Evolutionary conservation across 208 protist species (phyloP).

Genomic region (Tritrichomonas musculus): DNA sequence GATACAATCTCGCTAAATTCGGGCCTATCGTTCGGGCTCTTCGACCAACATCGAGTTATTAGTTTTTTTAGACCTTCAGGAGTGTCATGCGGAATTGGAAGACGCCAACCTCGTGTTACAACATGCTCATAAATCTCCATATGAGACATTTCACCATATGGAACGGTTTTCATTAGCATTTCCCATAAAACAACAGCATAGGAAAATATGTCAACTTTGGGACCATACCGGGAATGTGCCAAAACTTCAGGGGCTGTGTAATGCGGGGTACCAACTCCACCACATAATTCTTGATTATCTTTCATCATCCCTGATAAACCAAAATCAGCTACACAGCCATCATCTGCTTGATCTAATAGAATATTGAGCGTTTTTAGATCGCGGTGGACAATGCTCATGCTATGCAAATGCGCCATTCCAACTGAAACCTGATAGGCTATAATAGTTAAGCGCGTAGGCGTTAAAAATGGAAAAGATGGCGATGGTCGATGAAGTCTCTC

Average conservation of each 20-base stretch:
- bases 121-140: not conserved
- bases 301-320: not conserved
- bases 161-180: not conserved
- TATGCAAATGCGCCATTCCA: not conserved
- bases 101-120: not conserved
- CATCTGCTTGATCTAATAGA: not conserved
- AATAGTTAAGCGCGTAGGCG: not conserved
- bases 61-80: not conserved
- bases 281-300: not conserved
- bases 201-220: not conserved
- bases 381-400: not conserved
- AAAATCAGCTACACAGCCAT: not conserved
- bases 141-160: not conserved
- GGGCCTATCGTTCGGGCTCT: not conserved
- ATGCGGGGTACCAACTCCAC: slow-evolving; percentile 24
- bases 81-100: not conserved
- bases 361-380: slow-evolving; percentile 26
- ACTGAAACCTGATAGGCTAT: not conserved
- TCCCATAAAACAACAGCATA: slow-evolving; percentile 13
- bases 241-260: slow-evolving; percentile 35
- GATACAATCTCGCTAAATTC: not conserved
- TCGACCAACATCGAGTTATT: not conserved
- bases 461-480: not conserved
- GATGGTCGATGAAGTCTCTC: not conserved
- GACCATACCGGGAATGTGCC: not conserved